Base-by-base conservation (phyloP, 805 yeast genomes). In the Lipomyces orientalis region DNA sequence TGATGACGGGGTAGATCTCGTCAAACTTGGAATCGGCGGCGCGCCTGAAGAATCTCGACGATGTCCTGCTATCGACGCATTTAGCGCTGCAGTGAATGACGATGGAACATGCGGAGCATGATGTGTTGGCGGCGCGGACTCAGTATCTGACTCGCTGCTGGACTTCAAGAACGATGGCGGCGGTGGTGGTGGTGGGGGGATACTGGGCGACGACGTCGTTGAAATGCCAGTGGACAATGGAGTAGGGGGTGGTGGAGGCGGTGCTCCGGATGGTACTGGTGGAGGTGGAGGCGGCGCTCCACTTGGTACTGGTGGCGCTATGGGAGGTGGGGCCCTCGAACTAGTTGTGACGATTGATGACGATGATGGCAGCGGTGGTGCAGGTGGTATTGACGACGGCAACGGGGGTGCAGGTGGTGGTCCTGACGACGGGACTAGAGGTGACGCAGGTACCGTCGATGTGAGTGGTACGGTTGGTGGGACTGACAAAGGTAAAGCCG, bases 361-460 rank as follows among this genome's bases (percentile, higher is more conserved):
- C 6, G 76, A 64, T 12, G 77, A 66, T 2, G 73, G 64, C 33
- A 73, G 65, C 34, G 77, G 75, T 16, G 72, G 71, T 31, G 54
- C 54, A 1, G 60, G 34, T 56, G 35, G 59, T 16, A 49, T 3
- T 14, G 75, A 68, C 16, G 77, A 69, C 29, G 75, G 75, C 2
- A 25, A 19, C 7, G 61, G 22, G 16, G 61, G 61, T 2, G 61
- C 33, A 8, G 12, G 34, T 75, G 49, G 54, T 49, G 54, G 54
- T 49, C 22, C 54, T 9, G 54, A 49, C 14, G 77, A 74, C 22
- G 77, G 74, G 9, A 76, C 60, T 6, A 79, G 67, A 16, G 81
- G 77, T 14, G 81, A 77, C 31, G 76, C 71, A 22, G 79, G 65
- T 33, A 77, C 54, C 9, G 59, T 34, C 31, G 64, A 29, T 37